phyloP scores from a whole-genome alignment of 164 flowering plant genomes.

The Malania oleifera region DNA sequence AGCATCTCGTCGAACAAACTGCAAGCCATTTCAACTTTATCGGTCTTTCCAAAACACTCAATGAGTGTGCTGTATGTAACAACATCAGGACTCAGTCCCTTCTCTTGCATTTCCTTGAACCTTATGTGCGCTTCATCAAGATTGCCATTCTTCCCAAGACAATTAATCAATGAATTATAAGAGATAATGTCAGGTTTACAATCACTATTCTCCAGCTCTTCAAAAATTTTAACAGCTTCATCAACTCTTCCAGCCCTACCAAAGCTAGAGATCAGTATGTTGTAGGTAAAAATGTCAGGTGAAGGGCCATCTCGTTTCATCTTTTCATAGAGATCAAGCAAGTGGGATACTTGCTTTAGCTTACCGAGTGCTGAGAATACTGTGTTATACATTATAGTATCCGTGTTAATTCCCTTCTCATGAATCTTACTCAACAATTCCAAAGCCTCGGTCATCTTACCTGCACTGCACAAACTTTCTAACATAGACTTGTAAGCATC shows the following conservation, averaged over 20 bases:
- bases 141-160: conserved; percentile 87
- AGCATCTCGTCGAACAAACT: conserved; percentile 82
- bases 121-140: conserved; percentile 94
- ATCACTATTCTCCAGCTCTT: conserved; percentile 66
- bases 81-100: conserved; percentile 86
- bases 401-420: conserved; percentile 66
- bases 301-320: conserved; percentile 77
- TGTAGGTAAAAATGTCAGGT: conserved; percentile 86
- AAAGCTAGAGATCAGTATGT: conserved; percentile 76
- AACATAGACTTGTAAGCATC: conserved; percentile 82
- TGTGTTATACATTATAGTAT: conserved; percentile 74
- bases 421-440: conserved; percentile 65
- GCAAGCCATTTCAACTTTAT: conserved; percentile 78
- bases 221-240: conserved; percentile 66
- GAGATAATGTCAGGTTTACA: conserved; percentile 75
- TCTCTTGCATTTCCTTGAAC: conserved; percentile 91
- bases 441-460: conserved; percentile 69
- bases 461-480: conserved; percentile 69
- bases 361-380: conserved; percentile 84
- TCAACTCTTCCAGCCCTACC: conserved; percentile 70
- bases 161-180: conserved; percentile 84
- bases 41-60: conserved; percentile 91
- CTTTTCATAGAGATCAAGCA: conserved; percentile 62
- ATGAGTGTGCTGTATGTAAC: conserved; percentile 90
- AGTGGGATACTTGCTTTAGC: conserved; percentile 53